Percentiles rank a stretch among this genome's conserved stretches.
These are phyloP conservation scores for Paramyrothecium roridum DNA, from an alignment of 2,329 filamentous ascomycete species.

Conservation along the genomic window DNA sequence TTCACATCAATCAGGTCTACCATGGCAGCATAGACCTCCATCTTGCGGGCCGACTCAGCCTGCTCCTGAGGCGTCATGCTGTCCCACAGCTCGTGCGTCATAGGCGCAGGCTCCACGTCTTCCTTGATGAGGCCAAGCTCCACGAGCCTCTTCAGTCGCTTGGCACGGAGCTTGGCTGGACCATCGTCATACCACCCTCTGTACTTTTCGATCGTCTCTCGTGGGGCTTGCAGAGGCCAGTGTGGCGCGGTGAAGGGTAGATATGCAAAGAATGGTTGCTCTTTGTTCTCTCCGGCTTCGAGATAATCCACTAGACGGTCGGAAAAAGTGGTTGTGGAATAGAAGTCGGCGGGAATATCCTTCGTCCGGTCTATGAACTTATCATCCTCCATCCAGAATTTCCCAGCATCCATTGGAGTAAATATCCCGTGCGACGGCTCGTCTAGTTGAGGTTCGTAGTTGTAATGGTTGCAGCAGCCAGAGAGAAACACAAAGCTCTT, in stretches of 20 bases:
- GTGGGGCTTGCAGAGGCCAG: conserved; percentile 49
- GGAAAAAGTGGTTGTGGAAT: conserved; percentile 49
- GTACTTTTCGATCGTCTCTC: conserved; percentile 43
- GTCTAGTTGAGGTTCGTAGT: conserved; percentile 40
- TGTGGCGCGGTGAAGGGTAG: conserved; percentile 31
- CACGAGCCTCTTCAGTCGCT: conserved; percentile 40
- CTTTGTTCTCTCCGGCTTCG: conserved; percentile 9
- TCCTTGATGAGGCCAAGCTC: conserved; percentile 34
- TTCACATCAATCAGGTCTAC: conserved; percentile 52
- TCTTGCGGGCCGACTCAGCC: conserved; percentile 14
- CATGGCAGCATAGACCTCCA: conserved; percentile 54
- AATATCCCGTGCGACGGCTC: conserved; percentile 6
- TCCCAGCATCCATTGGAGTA: conserved; percentile 4
- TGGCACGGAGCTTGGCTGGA: conserved; percentile 39
- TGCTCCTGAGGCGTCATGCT: conserved; percentile 9
- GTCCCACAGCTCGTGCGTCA: conserved; percentile 8
- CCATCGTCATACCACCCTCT: conserved; percentile 46
- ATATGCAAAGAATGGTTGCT: conserved; percentile 12
- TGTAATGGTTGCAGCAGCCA: conserved; percentile 49
- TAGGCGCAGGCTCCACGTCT: conserved; percentile 13
- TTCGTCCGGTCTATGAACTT: conserved; percentile 25
- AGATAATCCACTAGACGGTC: conserved; percentile 51
- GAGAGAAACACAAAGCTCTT: conserved; percentile 37
- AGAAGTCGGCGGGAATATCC: conserved; percentile 45
- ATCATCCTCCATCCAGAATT: conserved; percentile 39